Percentiles rank a stretch among this genome's conserved stretches.
Evolutionary conservation across 2,329 filamentous ascomycete genomes (phyloP).

Genomic region (Neodidymelliopsis sp.): DNA sequence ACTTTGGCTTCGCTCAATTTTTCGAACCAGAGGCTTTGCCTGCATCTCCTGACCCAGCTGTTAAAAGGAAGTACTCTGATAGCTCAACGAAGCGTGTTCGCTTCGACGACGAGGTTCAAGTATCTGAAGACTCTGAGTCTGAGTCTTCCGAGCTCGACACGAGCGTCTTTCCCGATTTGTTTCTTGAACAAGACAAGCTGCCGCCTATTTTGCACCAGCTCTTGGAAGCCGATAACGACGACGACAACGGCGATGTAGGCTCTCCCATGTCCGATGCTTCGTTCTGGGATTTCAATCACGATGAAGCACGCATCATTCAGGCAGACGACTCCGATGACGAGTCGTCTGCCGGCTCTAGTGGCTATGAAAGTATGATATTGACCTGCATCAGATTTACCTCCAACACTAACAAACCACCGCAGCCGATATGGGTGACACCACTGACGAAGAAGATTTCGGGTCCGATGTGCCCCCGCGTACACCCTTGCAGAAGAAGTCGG

Average conservation of each 20-base stretch:
- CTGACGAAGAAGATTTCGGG: slow-evolving; percentile 58
- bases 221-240: slow-evolving; percentile 65
- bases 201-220: slow-evolving; percentile 76
- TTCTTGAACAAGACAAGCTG: slow-evolving; percentile 76
- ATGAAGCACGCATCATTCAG: slow-evolving; percentile 51
- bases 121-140: slow-evolving; percentile 65
- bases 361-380: slow-evolving; percentile 64
- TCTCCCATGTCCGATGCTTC: slow-evolving; percentile 54
- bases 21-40: slow-evolving; percentile 53
- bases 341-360: slow-evolving; percentile 59
- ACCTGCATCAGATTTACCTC: slow-evolving; percentile 26
- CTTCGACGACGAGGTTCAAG: slow-evolving; percentile 70
- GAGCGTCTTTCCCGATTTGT: slow-evolving; percentile 78
- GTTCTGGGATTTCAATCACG: slow-evolving; percentile 69
- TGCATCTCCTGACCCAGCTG: slow-evolving; percentile 47
- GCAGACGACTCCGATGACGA: slow-evolving; percentile 50
- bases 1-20: slow-evolving; percentile 46
- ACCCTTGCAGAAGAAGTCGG: slow-evolving; percentile 49
- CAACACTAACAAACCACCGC: slow-evolving; percentile 54
- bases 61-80: slow-evolving; percentile 48
- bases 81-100: slow-evolving; percentile 70
- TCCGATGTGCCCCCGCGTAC: slow-evolving; percentile 56
- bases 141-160: slow-evolving; percentile 63
- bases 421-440: slow-evolving; percentile 68
- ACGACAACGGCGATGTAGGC: slow-evolving; percentile 56